phyloP scores from a whole-genome alignment of 805 yeast genomes.

The Kuraishia hungarica region DNA sequence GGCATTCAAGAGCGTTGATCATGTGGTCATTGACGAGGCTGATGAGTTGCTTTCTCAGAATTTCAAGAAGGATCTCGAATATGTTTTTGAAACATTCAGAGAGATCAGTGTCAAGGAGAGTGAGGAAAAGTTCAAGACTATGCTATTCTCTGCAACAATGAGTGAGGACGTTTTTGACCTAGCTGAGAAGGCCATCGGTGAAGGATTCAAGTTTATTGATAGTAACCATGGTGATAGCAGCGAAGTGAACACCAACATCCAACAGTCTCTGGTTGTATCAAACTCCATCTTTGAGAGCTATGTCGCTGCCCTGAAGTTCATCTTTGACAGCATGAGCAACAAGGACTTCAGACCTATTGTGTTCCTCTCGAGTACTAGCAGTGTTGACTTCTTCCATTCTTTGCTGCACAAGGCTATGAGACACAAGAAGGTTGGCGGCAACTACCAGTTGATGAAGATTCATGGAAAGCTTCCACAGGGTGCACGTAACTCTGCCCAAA shows the following conservation, averaged over 20 bases:
- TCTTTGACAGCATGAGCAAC: conserved; percentile 25
- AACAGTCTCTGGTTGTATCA: conserved; percentile 55
- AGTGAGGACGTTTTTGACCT: conserved; percentile 57
- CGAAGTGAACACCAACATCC: conserved; percentile 65
- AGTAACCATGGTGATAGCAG: conserved; percentile 61
- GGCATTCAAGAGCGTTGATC: conserved; percentile 44
- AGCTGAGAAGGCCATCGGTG: conserved; percentile 51
- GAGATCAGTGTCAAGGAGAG: conserved; percentile 16
- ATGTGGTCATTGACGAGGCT: conserved; percentile 84
- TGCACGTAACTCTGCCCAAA: conserved; percentile 34
- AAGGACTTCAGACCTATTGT: conserved; percentile 66
- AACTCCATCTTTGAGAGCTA: conserved; percentile 47
- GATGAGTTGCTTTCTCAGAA: conserved; percentile 81
- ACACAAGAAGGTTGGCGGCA: conserved; percentile 12
- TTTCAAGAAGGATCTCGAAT: conserved; percentile 57
- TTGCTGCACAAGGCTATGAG: conserved; percentile 22
- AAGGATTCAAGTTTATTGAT: conserved; percentile 52
- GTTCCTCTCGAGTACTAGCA: conserved; percentile 70
- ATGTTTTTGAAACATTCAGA: conserved; percentile 42
- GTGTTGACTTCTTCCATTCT: conserved; percentile 49
- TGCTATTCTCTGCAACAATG: conserved; percentile 85
- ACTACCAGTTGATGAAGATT: conserved; percentile 19
- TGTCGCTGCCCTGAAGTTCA: conserved; percentile 45
- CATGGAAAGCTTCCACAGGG: conserved; percentile 75
- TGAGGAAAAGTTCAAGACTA: conserved; percentile 44